Percentiles rank a stretch among this genome's conserved stretches.
Conservation (phyloP, 176 grass and related monocot genomes). For the Puya raimondii region DNA sequence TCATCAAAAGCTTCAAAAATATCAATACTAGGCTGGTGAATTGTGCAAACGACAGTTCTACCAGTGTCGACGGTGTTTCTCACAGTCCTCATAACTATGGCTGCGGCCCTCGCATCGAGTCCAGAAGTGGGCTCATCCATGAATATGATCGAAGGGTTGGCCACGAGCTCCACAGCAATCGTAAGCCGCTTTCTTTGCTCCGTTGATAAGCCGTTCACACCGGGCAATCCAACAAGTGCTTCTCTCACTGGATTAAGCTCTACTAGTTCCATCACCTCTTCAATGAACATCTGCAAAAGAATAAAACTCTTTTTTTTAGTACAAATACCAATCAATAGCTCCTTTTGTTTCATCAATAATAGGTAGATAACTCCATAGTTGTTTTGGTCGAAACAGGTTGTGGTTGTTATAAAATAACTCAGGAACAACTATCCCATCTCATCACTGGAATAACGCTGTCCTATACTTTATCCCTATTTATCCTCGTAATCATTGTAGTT, state of each 20-base stretch:
- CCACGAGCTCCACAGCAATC: conserved; percentile 50
- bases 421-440: too few species aligned
- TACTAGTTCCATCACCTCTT: conserved; percentile 60
- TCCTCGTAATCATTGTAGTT: too few species aligned
- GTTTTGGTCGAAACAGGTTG: too few species aligned
- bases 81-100: conserved; percentile 60
- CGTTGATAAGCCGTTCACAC: conserved; percentile 47
- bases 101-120: conserved; percentile 52
- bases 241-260: conserved; percentile 42
- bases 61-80: conserved; percentile 57
- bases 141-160: conserved; percentile 68
- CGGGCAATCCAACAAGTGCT: conserved; percentile 49
- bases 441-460: too few species aligned
- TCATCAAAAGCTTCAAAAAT: conserved; percentile 64
- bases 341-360: too few species aligned
- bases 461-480: too few species aligned
- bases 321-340: too few species aligned
- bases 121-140: conserved; percentile 74
- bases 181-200: conserved; percentile 61
- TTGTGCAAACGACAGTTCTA: conserved; percentile 65
- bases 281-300: conserved; percentile 47
- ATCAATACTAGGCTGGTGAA: conserved; percentile 62
- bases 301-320: too few species aligned
- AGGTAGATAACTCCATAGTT: too few species aligned
- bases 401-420: too few species aligned